Evolutionary conservation across 306 rosid species (phyloP).

Genomic region (Casuarina equisetifolia): DNA sequence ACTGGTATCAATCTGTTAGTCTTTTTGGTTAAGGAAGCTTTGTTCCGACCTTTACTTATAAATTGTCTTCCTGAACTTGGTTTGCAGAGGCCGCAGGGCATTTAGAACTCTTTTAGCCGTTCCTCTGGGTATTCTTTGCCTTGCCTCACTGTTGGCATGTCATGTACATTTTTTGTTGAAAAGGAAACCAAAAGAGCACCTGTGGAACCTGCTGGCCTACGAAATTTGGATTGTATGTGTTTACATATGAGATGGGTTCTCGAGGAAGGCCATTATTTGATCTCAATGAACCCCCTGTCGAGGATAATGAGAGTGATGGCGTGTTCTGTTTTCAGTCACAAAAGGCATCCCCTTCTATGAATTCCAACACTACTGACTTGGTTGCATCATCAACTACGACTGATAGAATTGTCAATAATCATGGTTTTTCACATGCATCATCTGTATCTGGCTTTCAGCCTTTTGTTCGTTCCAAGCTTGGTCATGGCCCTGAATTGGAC

Average conservation of each 20-base stretch:
- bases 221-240: slow-evolving; percentile 58
- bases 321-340: slow-evolving; percentile 56
- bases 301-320: slow-evolving; percentile 68
- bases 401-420: slow-evolving; percentile 64
- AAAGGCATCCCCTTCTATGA: slow-evolving; percentile 66
- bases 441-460: slow-evolving; percentile 93
- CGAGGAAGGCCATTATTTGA: slow-evolving; percentile 89
- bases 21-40: background rate
- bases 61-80: slow-evolving; percentile 11
- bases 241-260: slow-evolving; percentile 94
- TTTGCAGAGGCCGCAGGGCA: slow-evolving; percentile 24
- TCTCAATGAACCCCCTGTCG: slow-evolving; percentile 93
- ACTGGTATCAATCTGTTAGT: background rate
- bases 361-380: slow-evolving; percentile 47
- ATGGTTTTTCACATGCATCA: slow-evolving; percentile 83
- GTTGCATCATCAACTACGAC: slow-evolving; percentile 48
- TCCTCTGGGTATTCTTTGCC: background rate
- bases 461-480: slow-evolving; percentile 65
- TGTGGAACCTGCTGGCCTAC: slow-evolving; percentile 27
- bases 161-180: slow-evolving; percentile 41
- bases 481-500: slow-evolving; percentile 44
- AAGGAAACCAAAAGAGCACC: slow-evolving; percentile 31
- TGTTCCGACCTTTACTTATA: background rate
- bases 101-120: background rate
- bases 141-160: slow-evolving; percentile 45